Evolutionary conservation across 768 basidiomycete genomes (phyloP), one percentile per base, ranked within the genome.

Genomic region (Grammothele lineata): DNA sequence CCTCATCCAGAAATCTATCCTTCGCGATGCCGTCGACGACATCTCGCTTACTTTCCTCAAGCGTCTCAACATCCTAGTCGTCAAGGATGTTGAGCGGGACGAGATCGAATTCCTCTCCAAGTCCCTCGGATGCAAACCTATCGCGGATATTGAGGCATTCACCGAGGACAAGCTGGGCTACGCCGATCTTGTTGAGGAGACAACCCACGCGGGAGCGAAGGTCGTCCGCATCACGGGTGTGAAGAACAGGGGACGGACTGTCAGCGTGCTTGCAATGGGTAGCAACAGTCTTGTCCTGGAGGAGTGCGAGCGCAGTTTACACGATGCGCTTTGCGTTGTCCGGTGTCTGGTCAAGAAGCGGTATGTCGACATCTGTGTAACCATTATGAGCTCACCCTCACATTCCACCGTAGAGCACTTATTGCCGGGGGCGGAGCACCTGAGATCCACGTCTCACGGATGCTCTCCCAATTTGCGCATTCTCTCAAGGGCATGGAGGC

Each of bases 11-110:
- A 99, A 99, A 67, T 98, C 96, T 36, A 99, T 99, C 63, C 80
- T 99, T 35, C 91, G 96, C 43, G 96, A 99, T 61, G 96, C 95
- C n/a, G 94, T 98, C 47, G 96, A 95, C 64, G 96, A 97, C 51
- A 86, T 92, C 18, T 92, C 96, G 6, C 85, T 99, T 51, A 93
- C 90, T 64, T 98, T 97, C 80, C 83, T 99, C 55, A 92, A 96
- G 62, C 88, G 92, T 51, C 82, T 99, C 50, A 93, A 92, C 62
- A 99, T 99, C 62, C 77, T 97, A 35, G 94, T 87, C 48, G 84
- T 98, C 56, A 97, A 97, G 69, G 95, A 99, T 60, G 85, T 99
- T 30, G 96, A 99, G 63, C 88, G 96, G 47, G 96, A 99, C 64
- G 96, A 99, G 64, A 97, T 99, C 51, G 90, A 95, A 56, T 99